A percentile compares a stretch with the other conserved stretches of the same genome.
Evolutionary conservation across 2,329 filamentous ascomycete genomes (phyloP).

Genomic region (Fusarium chlamydosporum): DNA sequence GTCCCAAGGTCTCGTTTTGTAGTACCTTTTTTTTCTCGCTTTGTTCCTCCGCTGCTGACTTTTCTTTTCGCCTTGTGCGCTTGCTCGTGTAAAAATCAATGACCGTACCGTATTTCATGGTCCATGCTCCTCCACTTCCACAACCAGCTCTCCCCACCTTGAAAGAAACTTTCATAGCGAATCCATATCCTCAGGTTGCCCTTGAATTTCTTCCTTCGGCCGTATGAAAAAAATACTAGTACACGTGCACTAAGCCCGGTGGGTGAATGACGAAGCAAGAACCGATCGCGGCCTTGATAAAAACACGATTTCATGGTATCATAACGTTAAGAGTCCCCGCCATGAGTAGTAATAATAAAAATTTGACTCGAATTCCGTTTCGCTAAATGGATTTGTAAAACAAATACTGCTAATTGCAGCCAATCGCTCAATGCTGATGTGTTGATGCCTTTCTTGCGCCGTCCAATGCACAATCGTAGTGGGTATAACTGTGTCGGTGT

Average conservation of each 20-base stretch:
- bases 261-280: conserved; percentile 40
- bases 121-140: conserved; percentile 16
- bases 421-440: conserved; percentile 50
- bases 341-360: conserved; percentile 44
- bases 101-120: conserved; percentile 20
- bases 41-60: conserved; percentile 39
- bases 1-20: conserved; percentile 2
- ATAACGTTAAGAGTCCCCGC: conserved; percentile 48
- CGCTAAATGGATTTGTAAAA: conserved; percentile 43
- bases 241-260: conserved; percentile 48
- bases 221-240: conserved; percentile 46
- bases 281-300: conserved; percentile 37
- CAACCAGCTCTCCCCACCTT: conserved; percentile 13
- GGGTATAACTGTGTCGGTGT: conserved; percentile 43
- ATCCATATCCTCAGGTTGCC: conserved; percentile 48
- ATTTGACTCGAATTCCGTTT: conserved; percentile 33
- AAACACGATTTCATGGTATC: conserved; percentile 53
- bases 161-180: conserved; percentile 24
- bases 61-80: conserved; percentile 41
- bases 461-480: conserved; percentile 50
- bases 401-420: conserved; percentile 47
- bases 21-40: conserved; percentile 21
- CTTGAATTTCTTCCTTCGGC: conserved; percentile 40
- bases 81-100: conserved; percentile 36
- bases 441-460: conserved; percentile 52